Evolutionary conservation across 2,329 filamentous ascomycete genomes (phyloP).

Genomic region (Verticillium albo-atrum): DNA sequence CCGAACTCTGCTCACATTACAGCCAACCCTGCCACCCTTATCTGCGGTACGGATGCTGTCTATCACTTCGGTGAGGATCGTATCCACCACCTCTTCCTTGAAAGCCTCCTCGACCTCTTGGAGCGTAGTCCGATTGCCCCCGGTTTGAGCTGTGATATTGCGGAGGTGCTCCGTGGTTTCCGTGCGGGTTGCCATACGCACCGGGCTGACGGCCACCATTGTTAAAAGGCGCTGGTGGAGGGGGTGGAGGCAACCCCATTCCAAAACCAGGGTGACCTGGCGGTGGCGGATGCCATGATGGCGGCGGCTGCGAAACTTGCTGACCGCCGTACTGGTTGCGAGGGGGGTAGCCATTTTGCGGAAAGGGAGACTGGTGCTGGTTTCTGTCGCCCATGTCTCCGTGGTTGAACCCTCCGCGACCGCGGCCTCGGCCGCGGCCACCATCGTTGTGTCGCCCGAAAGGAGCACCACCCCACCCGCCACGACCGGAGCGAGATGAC

Average conservation of each 20-base stretch:
- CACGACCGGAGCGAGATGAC: slow-evolving; percentile 61
- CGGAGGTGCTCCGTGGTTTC: slow-evolving; percentile 4
- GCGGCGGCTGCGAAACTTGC: slow-evolving; percentile 1
- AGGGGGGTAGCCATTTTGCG: background rate
- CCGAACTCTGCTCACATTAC: too few relatives aligned
- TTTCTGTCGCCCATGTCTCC: slow-evolving; percentile 19
- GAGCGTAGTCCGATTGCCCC: background rate
- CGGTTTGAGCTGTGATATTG: background rate
- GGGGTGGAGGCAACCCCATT: slow-evolving; percentile 38
- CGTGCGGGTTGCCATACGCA: slow-evolving; percentile 2
- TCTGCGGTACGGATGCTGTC: background rate
- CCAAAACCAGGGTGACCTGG: slow-evolving; percentile 40
- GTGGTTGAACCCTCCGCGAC: slow-evolving; percentile 42
- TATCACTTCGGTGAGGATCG: background rate
- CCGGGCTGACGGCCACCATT: slow-evolving; percentile 6
- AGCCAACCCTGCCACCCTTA: too few relatives aligned
- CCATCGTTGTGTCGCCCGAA: slow-evolving; percentile 39
- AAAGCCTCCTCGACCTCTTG: slow-evolving; percentile 4
- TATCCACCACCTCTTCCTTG: slow-evolving; percentile 1
- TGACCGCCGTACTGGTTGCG: background rate
- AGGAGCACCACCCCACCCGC: slow-evolving; percentile 60
- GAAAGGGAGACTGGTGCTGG: slow-evolving; percentile 10
- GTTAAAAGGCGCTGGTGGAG: slow-evolving; percentile 29
- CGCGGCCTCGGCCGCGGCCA: slow-evolving; percentile 23
- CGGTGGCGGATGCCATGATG: slow-evolving; percentile 37